Percentiles rank a stretch among this genome's conserved stretches.
Evolutionary conservation across 2,329 filamentous ascomycete species (phyloP).

Genomic region (Epichloe coenophiala): DNA sequence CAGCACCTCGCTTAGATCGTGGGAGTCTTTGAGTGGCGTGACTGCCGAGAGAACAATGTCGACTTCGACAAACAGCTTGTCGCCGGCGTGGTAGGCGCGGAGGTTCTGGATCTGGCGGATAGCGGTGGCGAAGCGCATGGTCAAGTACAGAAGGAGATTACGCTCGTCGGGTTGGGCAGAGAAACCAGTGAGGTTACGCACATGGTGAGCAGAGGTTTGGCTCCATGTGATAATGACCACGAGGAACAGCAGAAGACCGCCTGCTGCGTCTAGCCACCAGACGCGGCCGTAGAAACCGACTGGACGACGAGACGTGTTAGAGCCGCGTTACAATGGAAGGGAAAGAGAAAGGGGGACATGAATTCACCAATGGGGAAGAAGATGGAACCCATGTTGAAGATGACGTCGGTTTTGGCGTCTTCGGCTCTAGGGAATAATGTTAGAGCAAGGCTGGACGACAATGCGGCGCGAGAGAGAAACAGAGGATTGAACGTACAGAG

Average conservation of each 20-base stretch:
- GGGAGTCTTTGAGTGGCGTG: conserved; percentile 63
- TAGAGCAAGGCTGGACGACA: neutral
- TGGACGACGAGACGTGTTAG: conserved; percentile 10
- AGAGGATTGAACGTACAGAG: conserved; percentile 35
- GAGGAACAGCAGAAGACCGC: conserved; percentile 63
- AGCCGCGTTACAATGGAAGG: neutral
- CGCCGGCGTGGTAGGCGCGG: conserved; percentile 73
- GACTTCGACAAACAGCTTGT: conserved; percentile 70
- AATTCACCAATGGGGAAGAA: conserved; percentile 59
- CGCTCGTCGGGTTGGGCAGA: conserved; percentile 69
- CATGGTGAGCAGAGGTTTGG: conserved; percentile 58
- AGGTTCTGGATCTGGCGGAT: conserved; percentile 78
- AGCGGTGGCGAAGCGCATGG: conserved; percentile 83
- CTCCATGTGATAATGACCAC: conserved; percentile 75
- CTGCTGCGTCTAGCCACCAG: conserved; percentile 76
- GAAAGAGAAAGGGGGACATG: conserved; percentile 2
- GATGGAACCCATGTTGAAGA: conserved; percentile 85
- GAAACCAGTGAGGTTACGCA: conserved; percentile 67
- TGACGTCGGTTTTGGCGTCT: conserved; percentile 56
- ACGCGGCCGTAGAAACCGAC: conserved; percentile 61
- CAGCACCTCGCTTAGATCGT: conserved; percentile 64
- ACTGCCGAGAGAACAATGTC: conserved; percentile 72
- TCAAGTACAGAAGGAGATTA: conserved; percentile 77
- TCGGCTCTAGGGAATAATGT: conserved; percentile 24
- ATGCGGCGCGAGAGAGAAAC: too few species aligned